These are phyloP conservation scores for Kodamaea sp. DNA, from an alignment of 1,139 yeast species.

Conservation along the genomic window DNA sequence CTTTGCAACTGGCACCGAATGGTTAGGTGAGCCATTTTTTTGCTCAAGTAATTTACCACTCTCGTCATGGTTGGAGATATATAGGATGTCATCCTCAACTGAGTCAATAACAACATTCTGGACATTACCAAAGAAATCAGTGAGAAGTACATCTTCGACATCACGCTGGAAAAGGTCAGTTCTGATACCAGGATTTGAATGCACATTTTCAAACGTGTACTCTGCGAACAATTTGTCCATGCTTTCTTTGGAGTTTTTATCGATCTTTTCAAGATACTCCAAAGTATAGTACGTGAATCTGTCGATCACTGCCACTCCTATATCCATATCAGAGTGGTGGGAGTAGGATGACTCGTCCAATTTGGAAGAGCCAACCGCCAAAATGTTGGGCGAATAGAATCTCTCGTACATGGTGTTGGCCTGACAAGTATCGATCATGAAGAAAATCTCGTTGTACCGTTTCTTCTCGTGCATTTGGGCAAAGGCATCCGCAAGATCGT, in stretches of 20 bases:
- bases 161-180: constrained; percentile 75
- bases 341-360: constrained; percentile 90
- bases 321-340: constrained; percentile 91
- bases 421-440: constrained; percentile 98
- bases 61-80: constrained; percentile 29
- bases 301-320: constrained; percentile 97
- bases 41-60: constrained; percentile 13
- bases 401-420: constrained; percentile 97
- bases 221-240: constrained; percentile 81
- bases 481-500: constrained; percentile 96
- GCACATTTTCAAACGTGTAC: constrained; percentile 82
- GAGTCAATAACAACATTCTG: constrained; percentile 77
- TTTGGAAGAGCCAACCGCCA: constrained; percentile 92
- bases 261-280: constrained; percentile 81
- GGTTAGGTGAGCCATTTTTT: neutral
- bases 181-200: constrained; percentile 89
- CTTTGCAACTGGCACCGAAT: neutral
- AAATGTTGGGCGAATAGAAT: constrained; percentile 87
- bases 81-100: constrained; percentile 47
- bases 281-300: constrained; percentile 90
- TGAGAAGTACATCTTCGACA: constrained; percentile 68
- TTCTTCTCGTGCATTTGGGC: constrained; percentile 96
- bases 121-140: constrained; percentile 94
- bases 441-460: constrained; percentile 90
- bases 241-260: constrained; percentile 72